A percentile compares a stretch with the other conserved stretches of the same genome.
Evolutionary conservation across 495 filamentous ascomycete genomes (phyloP).

Genomic region (Aspergillus olivimuriae): DNA sequence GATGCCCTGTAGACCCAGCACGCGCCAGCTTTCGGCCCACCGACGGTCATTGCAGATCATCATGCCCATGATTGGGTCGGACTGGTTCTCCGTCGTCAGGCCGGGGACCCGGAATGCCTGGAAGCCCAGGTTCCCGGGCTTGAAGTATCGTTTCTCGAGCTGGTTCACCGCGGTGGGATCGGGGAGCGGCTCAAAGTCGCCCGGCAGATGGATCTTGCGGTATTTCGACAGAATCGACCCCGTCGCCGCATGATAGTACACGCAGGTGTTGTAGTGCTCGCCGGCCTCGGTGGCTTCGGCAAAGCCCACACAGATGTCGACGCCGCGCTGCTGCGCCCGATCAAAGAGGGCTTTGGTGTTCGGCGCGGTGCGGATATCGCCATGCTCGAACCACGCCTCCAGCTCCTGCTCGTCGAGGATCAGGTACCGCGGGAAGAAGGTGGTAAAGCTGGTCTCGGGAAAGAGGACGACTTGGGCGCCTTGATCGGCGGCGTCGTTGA

Average conservation of each 20-base stretch:
- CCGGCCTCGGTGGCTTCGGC: constrained; percentile 31
- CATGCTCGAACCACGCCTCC: constrained; percentile 40
- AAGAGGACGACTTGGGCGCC: constrained; percentile 40
- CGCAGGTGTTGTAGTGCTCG: constrained; percentile 36
- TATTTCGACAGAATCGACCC: constrained; percentile 38
- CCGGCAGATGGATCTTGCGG: constrained; percentile 45
- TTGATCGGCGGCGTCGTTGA: constrained; percentile 26
- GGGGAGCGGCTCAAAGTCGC: constrained; percentile 38
- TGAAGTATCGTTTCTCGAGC: constrained; percentile 46
- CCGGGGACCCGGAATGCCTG: constrained; percentile 40
- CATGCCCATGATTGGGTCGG: constrained; percentile 45
- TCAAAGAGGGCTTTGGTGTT: constrained; percentile 42
- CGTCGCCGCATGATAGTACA: constrained; percentile 39
- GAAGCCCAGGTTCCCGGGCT: constrained; percentile 41
- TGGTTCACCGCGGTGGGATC: constrained; percentile 40
- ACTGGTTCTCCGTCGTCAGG: constrained; percentile 26
- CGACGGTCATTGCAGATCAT: constrained; percentile 47
- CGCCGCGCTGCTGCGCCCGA: constrained; percentile 26
- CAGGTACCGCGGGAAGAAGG: constrained; percentile 44
- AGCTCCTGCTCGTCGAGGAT: constrained; percentile 30
- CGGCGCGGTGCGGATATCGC: constrained; percentile 25
- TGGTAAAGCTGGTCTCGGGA: constrained; percentile 43
- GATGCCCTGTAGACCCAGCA: constrained; percentile 38
- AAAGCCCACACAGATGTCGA: constrained; percentile 44
- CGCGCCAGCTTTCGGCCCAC: constrained; percentile 44